phyloP scores from a whole-genome alignment of 176 grass and related monocot genomes.

The Phoenix roebelenii region DNA sequence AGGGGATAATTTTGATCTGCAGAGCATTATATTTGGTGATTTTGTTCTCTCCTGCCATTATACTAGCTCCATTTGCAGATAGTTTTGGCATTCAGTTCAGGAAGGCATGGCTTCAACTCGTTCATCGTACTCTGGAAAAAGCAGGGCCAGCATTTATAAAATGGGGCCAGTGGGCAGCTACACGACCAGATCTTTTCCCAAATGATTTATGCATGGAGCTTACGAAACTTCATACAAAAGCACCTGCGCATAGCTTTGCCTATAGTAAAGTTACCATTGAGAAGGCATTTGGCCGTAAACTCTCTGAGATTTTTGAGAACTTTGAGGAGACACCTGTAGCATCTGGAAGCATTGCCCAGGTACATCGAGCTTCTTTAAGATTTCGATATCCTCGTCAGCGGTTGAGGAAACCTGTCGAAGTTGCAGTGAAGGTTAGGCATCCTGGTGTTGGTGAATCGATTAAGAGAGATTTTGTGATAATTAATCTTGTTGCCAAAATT shows the following conservation, averaged over 20 bases:
- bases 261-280: slow-evolving; percentile 67
- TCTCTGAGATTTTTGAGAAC: slow-evolving; percentile 75
- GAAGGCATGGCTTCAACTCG: slow-evolving; percentile 65
- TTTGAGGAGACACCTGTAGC: slow-evolving; percentile 93
- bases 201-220: slow-evolving; percentile 90
- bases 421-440: slow-evolving; percentile 96
- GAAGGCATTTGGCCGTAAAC: slow-evolving; percentile 72
- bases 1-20: slow-evolving; percentile 54
- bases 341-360: slow-evolving; percentile 92
- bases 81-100: slow-evolving; percentile 50
- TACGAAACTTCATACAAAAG: slow-evolving; percentile 77
- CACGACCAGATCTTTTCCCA: slow-evolving; percentile 86
- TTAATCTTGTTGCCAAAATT: slow-evolving; percentile 60
- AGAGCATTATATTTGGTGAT: slow-evolving; percentile 52
- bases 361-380: slow-evolving; percentile 79
- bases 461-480: slow-evolving; percentile 79
- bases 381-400: slow-evolving; percentile 33
- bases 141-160: slow-evolving; percentile 95
- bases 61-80: slow-evolving; percentile 63
- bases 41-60: slow-evolving; percentile 65
- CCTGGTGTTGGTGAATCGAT: slow-evolving; percentile 90
- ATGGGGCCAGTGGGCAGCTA: slow-evolving; percentile 99
- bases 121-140: slow-evolving; percentile 64
- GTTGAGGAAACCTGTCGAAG: slow-evolving; percentile 28
- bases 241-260: slow-evolving; percentile 67